These are phyloP conservation scores for Dactylellina cionopaga DNA, from an alignment of 2,329 filamentous ascomycete species.

Conservation along the genomic window DNA sequence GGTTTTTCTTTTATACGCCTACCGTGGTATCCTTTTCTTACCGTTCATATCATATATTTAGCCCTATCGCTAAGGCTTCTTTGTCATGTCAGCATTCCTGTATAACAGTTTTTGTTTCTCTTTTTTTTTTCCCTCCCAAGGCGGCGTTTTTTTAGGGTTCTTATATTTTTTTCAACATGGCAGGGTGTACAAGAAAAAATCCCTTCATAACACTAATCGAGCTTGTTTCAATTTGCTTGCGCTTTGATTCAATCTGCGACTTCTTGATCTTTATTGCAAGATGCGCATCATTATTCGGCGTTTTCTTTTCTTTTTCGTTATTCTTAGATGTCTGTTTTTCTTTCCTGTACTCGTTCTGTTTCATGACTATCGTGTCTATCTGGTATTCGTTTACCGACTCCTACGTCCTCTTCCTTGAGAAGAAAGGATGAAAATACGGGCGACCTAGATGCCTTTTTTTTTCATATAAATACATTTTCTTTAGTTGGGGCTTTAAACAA, in stretches of 20 bases:
- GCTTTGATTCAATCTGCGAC: not conserved
- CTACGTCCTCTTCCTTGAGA: not conserved
- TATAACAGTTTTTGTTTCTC: slow-evolving; percentile 16
- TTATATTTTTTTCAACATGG: not conserved
- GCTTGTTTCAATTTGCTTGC: not conserved
- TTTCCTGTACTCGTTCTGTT: not conserved
- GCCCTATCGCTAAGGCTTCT: not conserved
- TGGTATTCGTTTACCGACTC: slow-evolving; percentile 13
- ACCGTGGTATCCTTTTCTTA: not conserved
- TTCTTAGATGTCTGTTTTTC: slow-evolving; percentile 3
- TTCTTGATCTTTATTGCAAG: too few species aligned
- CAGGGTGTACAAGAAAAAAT: slow-evolving; percentile 4
- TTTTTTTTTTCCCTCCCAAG: not conserved
- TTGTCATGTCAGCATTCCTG: not conserved
- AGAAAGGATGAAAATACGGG: too few species aligned
- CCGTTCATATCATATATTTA: not conserved
- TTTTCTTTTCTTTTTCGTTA: not conserved
- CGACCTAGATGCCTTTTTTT: too few species aligned
- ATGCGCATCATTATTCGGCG: slow-evolving; percentile 12
- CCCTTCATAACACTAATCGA: slow-evolving; percentile 6
- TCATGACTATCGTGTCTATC: not conserved
- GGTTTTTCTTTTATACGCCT: too few species aligned
- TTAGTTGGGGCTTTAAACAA: too few species aligned
- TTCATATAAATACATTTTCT: too few species aligned
- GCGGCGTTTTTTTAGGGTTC: slow-evolving; percentile 26